Percentiles rank a stretch among this genome's conserved stretches.
Conservation (phyloP, 2,329 filamentous ascomycete genomes). For the Phaeoacremonium minimum region DNA sequence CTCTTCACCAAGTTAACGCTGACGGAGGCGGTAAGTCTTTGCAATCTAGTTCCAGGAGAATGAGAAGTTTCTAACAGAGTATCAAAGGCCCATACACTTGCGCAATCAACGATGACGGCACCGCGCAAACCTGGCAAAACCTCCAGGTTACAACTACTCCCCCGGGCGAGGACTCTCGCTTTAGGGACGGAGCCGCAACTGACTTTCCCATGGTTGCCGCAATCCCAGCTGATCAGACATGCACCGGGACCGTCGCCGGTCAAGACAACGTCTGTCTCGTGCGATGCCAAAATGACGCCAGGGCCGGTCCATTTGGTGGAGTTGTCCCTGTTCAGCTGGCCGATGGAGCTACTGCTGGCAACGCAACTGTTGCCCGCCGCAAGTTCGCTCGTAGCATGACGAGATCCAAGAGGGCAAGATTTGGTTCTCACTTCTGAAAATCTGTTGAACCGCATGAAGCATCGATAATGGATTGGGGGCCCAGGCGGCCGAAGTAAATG, state of each 20-base stretch:
- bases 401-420: too few relatives aligned
- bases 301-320: constrained; percentile 57
- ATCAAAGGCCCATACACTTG: constrained; percentile 62
- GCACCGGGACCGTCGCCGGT: constrained; percentile 57
- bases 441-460: too few relatives aligned
- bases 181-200: constrained; percentile 29
- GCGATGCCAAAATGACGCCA: constrained; percentile 55
- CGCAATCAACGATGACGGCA: constrained; percentile 59
- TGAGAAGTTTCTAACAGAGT: too few relatives aligned
- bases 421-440: too few relatives aligned
- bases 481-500: too few relatives aligned
- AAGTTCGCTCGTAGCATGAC: too few relatives aligned
- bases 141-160: constrained; percentile 52
- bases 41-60: too few relatives aligned
- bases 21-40: constrained; percentile 66
- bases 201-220: constrained; percentile 50
- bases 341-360: constrained; percentile 8
- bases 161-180: constrained; percentile 44
- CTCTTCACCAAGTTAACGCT: constrained; percentile 62
- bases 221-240: constrained; percentile 50
- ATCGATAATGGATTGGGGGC: too few relatives aligned
- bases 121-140: constrained; percentile 45
- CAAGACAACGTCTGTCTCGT: constrained; percentile 58
- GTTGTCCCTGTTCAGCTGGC: constrained; percentile 28
- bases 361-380: constrained; percentile 15